Percentiles rank a stretch among this genome's conserved stretches.
These are phyloP conservation scores for Didymosphaeria variabile DNA, from an alignment of 2,329 filamentous ascomycete species.

Conservation along the genomic window DNA sequence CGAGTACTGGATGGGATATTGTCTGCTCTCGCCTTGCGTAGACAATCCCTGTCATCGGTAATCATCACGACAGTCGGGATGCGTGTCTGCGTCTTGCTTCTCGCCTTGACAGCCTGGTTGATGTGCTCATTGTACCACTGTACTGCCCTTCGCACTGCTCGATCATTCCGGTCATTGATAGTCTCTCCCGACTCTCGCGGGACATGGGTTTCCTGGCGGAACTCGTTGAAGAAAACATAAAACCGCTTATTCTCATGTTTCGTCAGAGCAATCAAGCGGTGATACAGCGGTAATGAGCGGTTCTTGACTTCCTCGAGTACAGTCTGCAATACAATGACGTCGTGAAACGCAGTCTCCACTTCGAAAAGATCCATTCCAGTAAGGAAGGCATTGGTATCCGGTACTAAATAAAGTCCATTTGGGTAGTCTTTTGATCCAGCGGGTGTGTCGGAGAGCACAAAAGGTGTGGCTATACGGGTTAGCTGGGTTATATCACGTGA, in stretches of 20 bases:
- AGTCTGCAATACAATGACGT: conserved; percentile 95
- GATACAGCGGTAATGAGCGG: conserved; percentile 92
- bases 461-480: conserved; percentile 70
- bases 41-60: conserved; percentile 88
- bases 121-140: conserved; percentile 92
- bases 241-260: conserved; percentile 97
- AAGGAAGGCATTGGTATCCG: conserved; percentile 94
- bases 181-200: conserved; percentile 77
- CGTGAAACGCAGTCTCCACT: conserved; percentile 88
- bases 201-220: conserved; percentile 90
- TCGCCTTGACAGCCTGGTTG: conserved; percentile 65
- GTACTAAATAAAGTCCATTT: conserved; percentile 90
- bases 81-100: conserved; percentile 59
- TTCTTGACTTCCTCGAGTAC: conserved; percentile 97
- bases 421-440: conserved; percentile 83
- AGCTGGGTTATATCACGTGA: conserved; percentile 28
- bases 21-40: conserved; percentile 81
- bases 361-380: conserved; percentile 98
- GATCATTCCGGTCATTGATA: conserved; percentile 96
- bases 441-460: conserved; percentile 88
- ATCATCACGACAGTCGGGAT: conserved; percentile 88
- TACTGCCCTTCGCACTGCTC: conserved; percentile 84
- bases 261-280: conserved; percentile 86
- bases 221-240: conserved; percentile 99
- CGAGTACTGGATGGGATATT: conserved; percentile 72